phyloP scores from a whole-genome alignment of 192 early-diverging fungal genomes.

The Backusella morwellensis region DNA sequence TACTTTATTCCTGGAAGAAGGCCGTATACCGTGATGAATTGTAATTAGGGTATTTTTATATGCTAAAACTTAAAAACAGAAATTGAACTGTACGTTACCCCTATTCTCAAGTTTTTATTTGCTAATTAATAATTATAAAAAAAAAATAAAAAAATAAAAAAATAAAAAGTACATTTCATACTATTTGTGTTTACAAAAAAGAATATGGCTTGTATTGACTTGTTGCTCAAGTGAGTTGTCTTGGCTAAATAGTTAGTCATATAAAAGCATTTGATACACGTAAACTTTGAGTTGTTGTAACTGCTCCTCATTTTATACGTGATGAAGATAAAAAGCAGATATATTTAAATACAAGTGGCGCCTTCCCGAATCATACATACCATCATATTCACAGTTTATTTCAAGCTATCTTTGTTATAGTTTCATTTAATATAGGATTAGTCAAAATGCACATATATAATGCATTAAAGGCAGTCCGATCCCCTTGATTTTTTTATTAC shows the following conservation, averaged over 20 bases:
- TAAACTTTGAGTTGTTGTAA: not conserved
- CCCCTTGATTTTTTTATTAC: not conserved
- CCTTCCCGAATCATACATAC: not conserved
- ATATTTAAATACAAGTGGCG: not conserved
- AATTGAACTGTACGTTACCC: not conserved
- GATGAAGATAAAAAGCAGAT: not conserved
- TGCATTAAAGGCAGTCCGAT: not conserved
- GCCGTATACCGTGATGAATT: constrained; percentile 16
- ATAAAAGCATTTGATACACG: not conserved
- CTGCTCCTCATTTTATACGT: not conserved
- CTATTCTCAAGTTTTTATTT: not conserved
- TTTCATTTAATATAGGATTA: not conserved
- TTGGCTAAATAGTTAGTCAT: not conserved
- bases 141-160: no score
- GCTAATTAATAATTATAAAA: not conserved
- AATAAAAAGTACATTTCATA: not conserved
- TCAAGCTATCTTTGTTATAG: not conserved
- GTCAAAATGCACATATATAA: not conserved
- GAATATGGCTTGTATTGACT: not conserved
- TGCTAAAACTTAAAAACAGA: not conserved
- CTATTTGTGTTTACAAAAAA: not conserved
- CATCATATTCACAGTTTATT: not conserved
- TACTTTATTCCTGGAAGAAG: constrained; percentile 12
- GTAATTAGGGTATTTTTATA: not conserved
- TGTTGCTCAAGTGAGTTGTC: not conserved